Percentiles rank a stretch among this genome's conserved stretches.
phyloP scores from a whole-genome alignment of 371 early-diverging fungal species.

The Rhizopus sp. region DNA sequence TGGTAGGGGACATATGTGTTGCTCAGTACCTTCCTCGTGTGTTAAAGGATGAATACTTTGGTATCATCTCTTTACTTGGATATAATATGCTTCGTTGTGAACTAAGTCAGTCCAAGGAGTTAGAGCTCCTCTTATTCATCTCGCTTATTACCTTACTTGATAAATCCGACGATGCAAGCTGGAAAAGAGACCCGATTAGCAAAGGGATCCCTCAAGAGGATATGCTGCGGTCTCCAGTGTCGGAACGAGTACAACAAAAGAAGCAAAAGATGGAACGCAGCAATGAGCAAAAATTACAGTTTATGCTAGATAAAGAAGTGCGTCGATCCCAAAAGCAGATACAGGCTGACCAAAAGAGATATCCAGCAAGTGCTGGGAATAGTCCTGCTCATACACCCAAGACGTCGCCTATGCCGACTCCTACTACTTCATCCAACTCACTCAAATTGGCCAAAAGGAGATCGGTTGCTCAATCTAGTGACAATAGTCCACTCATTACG shows the following conservation, averaged over 20 bases:
- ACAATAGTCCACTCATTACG: conserved; percentile 1
- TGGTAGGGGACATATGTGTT: conserved; percentile 40
- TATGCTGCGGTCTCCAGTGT: neutral
- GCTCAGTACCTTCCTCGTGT: conserved; percentile 47
- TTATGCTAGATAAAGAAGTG: conserved; percentile 40
- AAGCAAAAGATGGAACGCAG: conserved; percentile 24
- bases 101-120: conserved; percentile 22
- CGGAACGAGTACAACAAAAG: conserved; percentile 19
- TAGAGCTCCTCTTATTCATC: conserved; percentile 34
- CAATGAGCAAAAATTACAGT: conserved; percentile 37
- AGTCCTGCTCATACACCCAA: conserved; percentile 25
- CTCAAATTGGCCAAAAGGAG: neutral
- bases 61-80: conserved; percentile 38
- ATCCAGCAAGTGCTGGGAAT: conserved; percentile 20
- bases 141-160: conserved; percentile 46
- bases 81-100: conserved; percentile 38
- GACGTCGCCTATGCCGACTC: conserved; percentile 24
- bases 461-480: neutral
- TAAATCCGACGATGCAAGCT: conserved; percentile 38
- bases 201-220: conserved; percentile 15
- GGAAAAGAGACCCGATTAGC: conserved; percentile 29
- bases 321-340: conserved; percentile 43
- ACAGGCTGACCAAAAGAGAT: conserved; percentile 17
- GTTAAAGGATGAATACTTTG: conserved; percentile 48
- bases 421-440: conserved; percentile 18